Conservation (phyloP, 176 grass and related monocot species). For the Neostapfia colusana region DNA sequence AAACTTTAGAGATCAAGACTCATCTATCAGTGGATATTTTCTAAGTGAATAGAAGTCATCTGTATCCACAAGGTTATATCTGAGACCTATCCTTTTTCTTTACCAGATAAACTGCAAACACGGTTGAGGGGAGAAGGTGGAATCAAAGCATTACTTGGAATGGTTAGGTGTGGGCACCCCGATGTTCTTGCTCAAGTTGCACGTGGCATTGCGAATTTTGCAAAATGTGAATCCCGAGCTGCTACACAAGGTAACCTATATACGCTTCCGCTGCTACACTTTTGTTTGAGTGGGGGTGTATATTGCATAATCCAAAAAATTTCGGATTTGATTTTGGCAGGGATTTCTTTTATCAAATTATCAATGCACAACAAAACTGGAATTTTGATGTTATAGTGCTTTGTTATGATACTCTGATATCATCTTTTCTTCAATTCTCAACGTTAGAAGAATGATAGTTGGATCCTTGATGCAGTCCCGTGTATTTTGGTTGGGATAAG, state of each 20-base stretch:
- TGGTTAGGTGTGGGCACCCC: conserved; percentile 92
- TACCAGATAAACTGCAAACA: conserved; percentile 89
- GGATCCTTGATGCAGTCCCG: neutral
- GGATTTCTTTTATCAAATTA: neutral
- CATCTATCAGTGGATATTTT: neutral
- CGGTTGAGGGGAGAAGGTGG: conserved; percentile 92
- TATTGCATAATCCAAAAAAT: conserved; percentile 1
- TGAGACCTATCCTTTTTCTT: conserved; percentile 30
- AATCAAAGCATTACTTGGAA: conserved; percentile 96
- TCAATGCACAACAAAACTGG: neutral
- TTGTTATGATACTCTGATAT: neutral
- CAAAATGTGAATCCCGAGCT: conserved; percentile 95
- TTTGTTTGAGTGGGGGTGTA: neutral
- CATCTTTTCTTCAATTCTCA: neutral
- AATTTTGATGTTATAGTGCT: neutral
- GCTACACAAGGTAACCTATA: conserved; percentile 81
- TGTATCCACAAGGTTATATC: conserved; percentile 14
- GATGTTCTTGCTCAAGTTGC: conserved; percentile 99
- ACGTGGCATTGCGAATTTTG: conserved; percentile 98
- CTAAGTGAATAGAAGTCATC: neutral
- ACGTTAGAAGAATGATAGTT: conserved; percentile 13
- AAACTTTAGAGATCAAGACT: neutral
- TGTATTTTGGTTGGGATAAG: neutral
- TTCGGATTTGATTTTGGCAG: neutral
- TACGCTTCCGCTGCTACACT: neutral